Evolutionary conservation across 1,284 basidiomycete genomes (phyloP).

Genomic region (Trichosporon inkin): DNA sequence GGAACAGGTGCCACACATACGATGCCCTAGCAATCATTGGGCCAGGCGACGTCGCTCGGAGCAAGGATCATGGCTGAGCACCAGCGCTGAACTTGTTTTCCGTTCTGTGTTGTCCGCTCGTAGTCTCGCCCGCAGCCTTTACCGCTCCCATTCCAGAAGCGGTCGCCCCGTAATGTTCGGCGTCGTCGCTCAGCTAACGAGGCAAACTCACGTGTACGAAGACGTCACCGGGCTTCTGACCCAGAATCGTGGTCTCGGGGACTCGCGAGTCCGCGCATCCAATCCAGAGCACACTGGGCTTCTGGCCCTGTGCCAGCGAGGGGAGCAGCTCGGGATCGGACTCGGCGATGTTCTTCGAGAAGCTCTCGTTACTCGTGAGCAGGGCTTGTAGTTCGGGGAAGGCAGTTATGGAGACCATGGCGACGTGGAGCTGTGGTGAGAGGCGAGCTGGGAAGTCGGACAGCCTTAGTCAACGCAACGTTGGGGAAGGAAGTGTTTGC

Average conservation of each 20-base stretch:
- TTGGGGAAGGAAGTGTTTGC: too few relatives aligned
- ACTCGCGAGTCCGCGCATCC: conserved; percentile 50
- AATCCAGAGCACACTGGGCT: conserved; percentile 48
- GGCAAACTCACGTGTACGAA: conserved; percentile 57
- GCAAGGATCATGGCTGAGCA: too few relatives aligned
- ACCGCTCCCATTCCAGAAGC: neutral
- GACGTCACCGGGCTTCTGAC: conserved; percentile 59
- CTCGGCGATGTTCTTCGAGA: conserved; percentile 31
- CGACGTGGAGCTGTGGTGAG: neutral
- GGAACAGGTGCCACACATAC: too few relatives aligned
- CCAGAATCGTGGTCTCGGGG: conserved; percentile 45
- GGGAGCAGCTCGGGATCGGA: conserved; percentile 38
- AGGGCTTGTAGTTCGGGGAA: conserved; percentile 28
- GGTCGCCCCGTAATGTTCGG: neutral
- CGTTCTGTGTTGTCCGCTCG: too few relatives aligned
- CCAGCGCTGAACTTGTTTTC: too few relatives aligned
- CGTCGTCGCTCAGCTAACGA: neutral
- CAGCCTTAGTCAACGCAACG: too few relatives aligned
- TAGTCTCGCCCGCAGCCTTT: neutral
- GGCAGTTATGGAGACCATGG: conserved; percentile 8
- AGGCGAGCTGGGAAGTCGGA: too few relatives aligned
- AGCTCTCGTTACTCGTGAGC: conserved; percentile 40
- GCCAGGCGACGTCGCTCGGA: too few relatives aligned
- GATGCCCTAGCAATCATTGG: too few relatives aligned
- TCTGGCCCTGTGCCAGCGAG: conserved; percentile 40